Conservation (phyloP, 495 filamentous ascomycete genomes). For the Aspergillus indologenus region DNA sequence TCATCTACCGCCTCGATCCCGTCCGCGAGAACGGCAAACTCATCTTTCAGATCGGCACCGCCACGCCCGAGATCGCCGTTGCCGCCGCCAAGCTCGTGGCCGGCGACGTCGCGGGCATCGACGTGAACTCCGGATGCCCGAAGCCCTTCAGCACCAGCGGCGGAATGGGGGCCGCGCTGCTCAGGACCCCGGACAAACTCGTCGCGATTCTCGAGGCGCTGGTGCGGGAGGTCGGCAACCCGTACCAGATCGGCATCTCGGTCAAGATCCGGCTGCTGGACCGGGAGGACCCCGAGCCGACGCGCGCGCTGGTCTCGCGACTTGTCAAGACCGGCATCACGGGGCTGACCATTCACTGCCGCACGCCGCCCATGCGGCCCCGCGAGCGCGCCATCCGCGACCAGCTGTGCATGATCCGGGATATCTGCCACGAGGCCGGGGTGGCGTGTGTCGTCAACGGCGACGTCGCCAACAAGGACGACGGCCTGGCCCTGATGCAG, state of each 20-base stretch:
- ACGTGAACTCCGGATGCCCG: conserved; percentile 95
- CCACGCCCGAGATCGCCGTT: conserved; percentile 75
- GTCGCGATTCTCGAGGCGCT: conserved; percentile 76
- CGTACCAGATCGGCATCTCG: conserved; percentile 81
- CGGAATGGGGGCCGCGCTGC: conserved; percentile 92
- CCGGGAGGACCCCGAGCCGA: conserved; percentile 55
- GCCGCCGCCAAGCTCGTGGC: conserved; percentile 80
- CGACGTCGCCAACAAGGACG: conserved; percentile 69
- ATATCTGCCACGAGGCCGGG: conserved; percentile 73
- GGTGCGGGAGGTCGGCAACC: conserved; percentile 69
- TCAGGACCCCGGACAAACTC: conserved; percentile 78
- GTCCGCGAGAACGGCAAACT: conserved; percentile 64
- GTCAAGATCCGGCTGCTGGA: conserved; percentile 93
- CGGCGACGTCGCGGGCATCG: conserved; percentile 83
- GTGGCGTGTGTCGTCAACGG: conserved; percentile 95
- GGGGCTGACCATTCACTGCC: conserved; percentile 89
- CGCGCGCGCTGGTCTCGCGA: conserved; percentile 67
- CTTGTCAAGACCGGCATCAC: conserved; percentile 84
- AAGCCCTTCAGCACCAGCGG: conserved; percentile 90
- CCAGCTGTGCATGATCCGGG: conserved; percentile 75
- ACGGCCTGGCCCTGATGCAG: conserved; percentile 62
- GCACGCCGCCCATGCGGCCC: conserved; percentile 93
- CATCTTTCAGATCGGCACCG: conserved; percentile 89
- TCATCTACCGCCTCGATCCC: conserved; percentile 84
- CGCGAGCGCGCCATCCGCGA: conserved; percentile 81